Percentiles rank a stretch among this genome's conserved stretches.
Evolutionary conservation across 2,329 filamentous ascomycete species (phyloP).

Genomic region (Botrytis elliptica): DNA sequence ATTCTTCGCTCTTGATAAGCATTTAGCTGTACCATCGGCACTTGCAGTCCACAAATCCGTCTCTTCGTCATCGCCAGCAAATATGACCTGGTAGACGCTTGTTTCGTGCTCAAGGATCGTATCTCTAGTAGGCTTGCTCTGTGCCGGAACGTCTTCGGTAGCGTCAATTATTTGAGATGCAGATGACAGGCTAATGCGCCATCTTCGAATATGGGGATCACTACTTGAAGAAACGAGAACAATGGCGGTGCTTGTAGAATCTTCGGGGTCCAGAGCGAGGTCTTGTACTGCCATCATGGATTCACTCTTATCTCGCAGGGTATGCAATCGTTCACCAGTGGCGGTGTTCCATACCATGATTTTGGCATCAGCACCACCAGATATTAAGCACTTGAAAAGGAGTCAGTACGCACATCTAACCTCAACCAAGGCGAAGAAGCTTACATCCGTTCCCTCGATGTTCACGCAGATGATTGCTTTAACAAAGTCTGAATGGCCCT

Average conservation of each 20-base stretch:
- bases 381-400: constrained; percentile 55
- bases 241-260: constrained; percentile 50
- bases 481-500: constrained; percentile 87
- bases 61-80: constrained; percentile 61
- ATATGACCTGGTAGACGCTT: constrained; percentile 77
- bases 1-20: constrained; percentile 64
- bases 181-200: constrained; percentile 58
- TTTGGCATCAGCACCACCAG: constrained; percentile 74
- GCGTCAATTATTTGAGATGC: constrained; percentile 54
- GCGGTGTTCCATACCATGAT: constrained; percentile 80
- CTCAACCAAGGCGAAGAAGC: constrained; percentile 20
- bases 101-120: constrained; percentile 82
- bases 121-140: constrained; percentile 43
- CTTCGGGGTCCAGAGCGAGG: constrained; percentile 70
- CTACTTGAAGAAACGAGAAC: constrained; percentile 77
- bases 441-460: constrained; percentile 57
- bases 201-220: constrained; percentile 75
- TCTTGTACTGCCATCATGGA: constrained; percentile 77
- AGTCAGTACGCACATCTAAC: background rate
- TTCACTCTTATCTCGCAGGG: constrained; percentile 69
- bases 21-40: constrained; percentile 84
- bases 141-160: constrained; percentile 35
- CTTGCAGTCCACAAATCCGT: constrained; percentile 87
- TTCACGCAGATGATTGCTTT: constrained; percentile 69
- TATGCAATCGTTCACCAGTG: constrained; percentile 67